Evolutionary conservation across 78 protist genomes (phyloP), one percentile per base, ranked within the genome.

Genomic region (Creolimax fragrantissima): DNA sequence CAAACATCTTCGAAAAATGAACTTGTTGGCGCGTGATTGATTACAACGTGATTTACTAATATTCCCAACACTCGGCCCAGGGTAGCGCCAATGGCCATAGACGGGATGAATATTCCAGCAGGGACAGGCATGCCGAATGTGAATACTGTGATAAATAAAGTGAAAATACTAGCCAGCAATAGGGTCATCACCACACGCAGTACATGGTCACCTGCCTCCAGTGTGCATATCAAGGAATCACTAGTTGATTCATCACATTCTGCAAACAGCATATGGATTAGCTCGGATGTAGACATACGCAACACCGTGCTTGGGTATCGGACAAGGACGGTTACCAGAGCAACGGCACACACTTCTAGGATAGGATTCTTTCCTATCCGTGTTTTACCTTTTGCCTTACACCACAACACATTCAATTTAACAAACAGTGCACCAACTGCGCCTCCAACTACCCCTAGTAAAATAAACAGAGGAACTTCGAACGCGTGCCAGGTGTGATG

Each of bases 61-160:
- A 94, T 42, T 42, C 94, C 95, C 6, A 44, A 39, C 81, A 91
- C 83, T 36, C 95, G 93, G 3, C 95, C 95, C 6, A 92, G 5
- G 11, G n/a, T 11, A 39, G 94, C 94, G 35, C 97, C 97, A 4
- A 94, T 88, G 35, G 90, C 90, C 43, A 95, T 42, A 41, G 92
- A 81, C 11, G 96, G 96, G 45, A 95, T 47, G n/a, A 95, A 89
- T 5, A 93, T 24, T 5, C 96, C 96, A 32, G 94, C 84, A 3
- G 96, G 90, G 3, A 92, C 44, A 84, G 35, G 17, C 83, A 58
- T 24, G 74, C 94, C 94, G 35, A 89, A 93, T 67, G 92, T 89
- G 81, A 93, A 81, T 5, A 88, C 43, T 66, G 92, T 81, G 74
- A 89, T 35, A 45, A 66, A 36, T 17, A 44, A 4, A 3, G 4